Base-by-base conservation (phyloP, 2,329 filamentous ascomycete genomes). In the Pseudocercospora musae region DNA sequence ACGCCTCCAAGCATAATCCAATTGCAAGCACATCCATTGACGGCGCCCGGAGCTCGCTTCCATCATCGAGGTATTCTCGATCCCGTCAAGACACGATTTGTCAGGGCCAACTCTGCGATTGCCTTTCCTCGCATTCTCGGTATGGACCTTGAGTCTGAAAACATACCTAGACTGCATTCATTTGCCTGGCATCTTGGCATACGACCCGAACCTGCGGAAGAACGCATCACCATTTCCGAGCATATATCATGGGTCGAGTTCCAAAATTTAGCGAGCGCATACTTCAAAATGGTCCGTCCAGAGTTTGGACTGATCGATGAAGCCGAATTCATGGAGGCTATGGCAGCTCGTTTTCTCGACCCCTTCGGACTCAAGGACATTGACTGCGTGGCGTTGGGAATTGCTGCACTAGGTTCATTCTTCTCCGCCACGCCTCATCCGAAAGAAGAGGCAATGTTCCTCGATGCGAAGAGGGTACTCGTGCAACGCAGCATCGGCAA, bases 111-210 rank as follows among this genome's bases (percentile, higher is more conserved):
- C 57, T 74, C 72, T 21, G 83, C 83, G 0, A 81, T 84, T 0
- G 82, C 84, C 0, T 86, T 86, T 66, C 78, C 85, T 1, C 75
- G 83, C 48, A 80, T 79, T 31, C 72, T 86, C 33, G 84, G 81
- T 0, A 78, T 85, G 59, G 79, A 81, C 49, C 75, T 85, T 18
- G 83, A 86, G 64, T 80, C 82, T 0, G 80, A 81, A 6, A 81
- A 79, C 65, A 82, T 82, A 1, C 82, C 84, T 0, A 75, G 81
- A 50, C 74, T 85, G 64, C 81, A 84, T 65, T 78, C 83, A 0
- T 85, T 86, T 68, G 83, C 81, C 13, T 13, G 84, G 84, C 85
- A 86, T 68, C 72, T 78, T 11, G 78, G 73, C 48, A 64, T 74
- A 54, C 59, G 71, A 8, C 64, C 71, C 3, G 68, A 71, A 8